Conservation (phyloP, 1,139 yeast species). For the Suzukiozyma palmioleophila region DNA sequence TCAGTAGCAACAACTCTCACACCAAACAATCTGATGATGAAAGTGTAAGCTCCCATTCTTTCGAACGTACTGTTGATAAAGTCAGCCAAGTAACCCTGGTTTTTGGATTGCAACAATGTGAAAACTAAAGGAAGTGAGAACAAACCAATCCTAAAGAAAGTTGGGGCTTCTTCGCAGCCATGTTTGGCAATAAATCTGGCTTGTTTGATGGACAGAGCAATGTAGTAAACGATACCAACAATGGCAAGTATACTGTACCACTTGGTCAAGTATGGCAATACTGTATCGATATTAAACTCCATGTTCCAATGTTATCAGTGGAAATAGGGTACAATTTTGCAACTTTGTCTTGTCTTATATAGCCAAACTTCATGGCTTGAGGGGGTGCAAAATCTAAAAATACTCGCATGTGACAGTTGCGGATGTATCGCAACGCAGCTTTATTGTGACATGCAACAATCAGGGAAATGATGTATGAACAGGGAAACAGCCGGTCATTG, state of each 20-base stretch:
- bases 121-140: slow-evolving; percentile 16
- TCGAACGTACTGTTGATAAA: slow-evolving; percentile 13
- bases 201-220: slow-evolving; percentile 2
- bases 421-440: no score
- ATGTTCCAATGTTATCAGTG: background rate
- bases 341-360: no score
- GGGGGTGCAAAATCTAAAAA: no score
- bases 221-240: slow-evolving; percentile 6
- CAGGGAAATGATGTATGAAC: no score
- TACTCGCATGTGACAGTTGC: no score
- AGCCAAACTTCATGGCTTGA: no score
- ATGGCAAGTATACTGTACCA: slow-evolving; percentile 12
- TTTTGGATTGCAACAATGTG: slow-evolving; percentile 16
- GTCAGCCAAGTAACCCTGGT: slow-evolving; percentile 24
- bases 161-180: slow-evolving; percentile 17
- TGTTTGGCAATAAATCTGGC: slow-evolving; percentile 11
- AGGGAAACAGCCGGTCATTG: no score
- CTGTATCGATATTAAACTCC: background rate
- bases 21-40: background rate
- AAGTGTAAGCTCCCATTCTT: background rate
- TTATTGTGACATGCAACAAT: no score
- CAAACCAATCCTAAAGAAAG: slow-evolving; percentile 9
- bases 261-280: slow-evolving; percentile 2
- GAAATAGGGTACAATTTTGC: no score
- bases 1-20: slow-evolving; percentile 14